These are phyloP conservation scores for Suhomyces terraborum DNA, from an alignment of 1,139 yeast species.

Conservation along the genomic window DNA sequence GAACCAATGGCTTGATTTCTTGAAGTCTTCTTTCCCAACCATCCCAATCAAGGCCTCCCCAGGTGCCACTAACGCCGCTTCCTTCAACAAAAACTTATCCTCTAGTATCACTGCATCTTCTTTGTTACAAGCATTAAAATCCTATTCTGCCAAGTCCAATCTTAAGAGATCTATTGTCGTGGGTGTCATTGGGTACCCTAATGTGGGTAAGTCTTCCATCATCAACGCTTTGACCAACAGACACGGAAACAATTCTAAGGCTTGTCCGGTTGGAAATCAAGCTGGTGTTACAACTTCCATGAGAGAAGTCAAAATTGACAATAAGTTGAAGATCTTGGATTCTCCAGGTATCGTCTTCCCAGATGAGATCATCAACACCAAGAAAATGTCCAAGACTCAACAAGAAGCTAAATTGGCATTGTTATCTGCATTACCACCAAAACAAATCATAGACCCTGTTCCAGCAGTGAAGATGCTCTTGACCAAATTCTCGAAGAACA, in stretches of 20 bases:
- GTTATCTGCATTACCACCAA: constrained; percentile 88
- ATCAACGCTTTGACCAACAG: constrained; percentile 87
- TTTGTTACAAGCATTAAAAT: constrained; percentile 77
- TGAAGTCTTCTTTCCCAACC: constrained; percentile 86
- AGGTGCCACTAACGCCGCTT: constrained; percentile 56
- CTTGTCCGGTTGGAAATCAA: constrained; percentile 96
- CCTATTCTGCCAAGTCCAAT: constrained; percentile 80
- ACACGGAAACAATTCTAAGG: constrained; percentile 66
- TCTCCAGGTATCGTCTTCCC: constrained; percentile 99
- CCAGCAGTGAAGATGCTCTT: constrained; percentile 78
- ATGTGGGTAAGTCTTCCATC: constrained; percentile 89
- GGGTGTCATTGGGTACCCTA: constrained; percentile 96
- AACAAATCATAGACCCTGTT: constrained; percentile 79
- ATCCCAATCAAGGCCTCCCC: constrained; percentile 77
- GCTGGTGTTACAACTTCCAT: constrained; percentile 95
- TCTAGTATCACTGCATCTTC: constrained; percentile 71
- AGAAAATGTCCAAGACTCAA: constrained; percentile 54
- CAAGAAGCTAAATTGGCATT: constrained; percentile 88
- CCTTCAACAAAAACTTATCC: constrained; percentile 78
- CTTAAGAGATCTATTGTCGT: constrained; percentile 90
- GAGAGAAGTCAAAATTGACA: constrained; percentile 90
- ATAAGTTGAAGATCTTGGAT: constrained; percentile 83
- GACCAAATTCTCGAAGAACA: constrained; percentile 69
- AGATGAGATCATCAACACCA: constrained; percentile 50
- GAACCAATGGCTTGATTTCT: constrained; percentile 79